Evolutionary conservation across 306 rosid species (phyloP).

Genomic region (Clitoria ternatea): DNA sequence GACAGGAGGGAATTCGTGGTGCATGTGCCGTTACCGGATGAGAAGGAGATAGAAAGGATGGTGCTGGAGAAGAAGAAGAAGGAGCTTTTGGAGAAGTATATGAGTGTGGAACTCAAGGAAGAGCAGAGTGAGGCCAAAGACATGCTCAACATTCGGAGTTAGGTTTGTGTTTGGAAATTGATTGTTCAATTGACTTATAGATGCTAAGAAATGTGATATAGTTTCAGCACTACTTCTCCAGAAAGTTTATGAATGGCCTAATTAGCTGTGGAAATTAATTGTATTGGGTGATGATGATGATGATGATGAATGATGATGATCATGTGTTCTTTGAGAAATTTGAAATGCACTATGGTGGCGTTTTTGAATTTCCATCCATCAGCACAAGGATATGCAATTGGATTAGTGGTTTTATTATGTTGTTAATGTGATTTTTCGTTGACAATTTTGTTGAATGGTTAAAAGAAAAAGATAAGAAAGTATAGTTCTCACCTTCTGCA

Average conservation of each 20-base stretch:
- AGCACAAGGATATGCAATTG: neutral
- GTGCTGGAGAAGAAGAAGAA: slow-evolving; percentile 88
- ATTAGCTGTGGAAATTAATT: neutral
- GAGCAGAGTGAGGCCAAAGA: slow-evolving; percentile 66
- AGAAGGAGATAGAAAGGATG: slow-evolving; percentile 91
- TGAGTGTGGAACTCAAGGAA: slow-evolving; percentile 64
- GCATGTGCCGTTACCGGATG: slow-evolving; percentile 89
- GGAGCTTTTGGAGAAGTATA: slow-evolving; percentile 70
- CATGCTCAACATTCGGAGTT: slow-evolving; percentile 77
- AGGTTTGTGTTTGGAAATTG: slow-evolving; percentile 1
- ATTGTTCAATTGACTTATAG: neutral
- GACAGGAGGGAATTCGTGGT: slow-evolving; percentile 73
- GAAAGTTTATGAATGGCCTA: neutral
- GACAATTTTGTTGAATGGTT: slow-evolving; percentile 74
- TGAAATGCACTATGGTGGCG: neutral
- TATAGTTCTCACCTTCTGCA: slow-evolving; percentile 8
- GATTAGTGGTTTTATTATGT: too few relatives aligned
- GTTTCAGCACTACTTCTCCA: neutral
- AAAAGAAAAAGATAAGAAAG: slow-evolving; percentile 34
- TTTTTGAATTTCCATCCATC: neutral
- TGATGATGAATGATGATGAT: too few relatives aligned
- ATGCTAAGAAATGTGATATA: neutral
- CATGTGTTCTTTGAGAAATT: neutral
- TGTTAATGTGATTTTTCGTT: slow-evolving; percentile 6
- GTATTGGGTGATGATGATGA: slow-evolving; percentile 6